Evolutionary conservation across 75 land plant species (phyloP), one percentile per base, ranked within the genome.

Genomic region (Picea glauca): DNA sequence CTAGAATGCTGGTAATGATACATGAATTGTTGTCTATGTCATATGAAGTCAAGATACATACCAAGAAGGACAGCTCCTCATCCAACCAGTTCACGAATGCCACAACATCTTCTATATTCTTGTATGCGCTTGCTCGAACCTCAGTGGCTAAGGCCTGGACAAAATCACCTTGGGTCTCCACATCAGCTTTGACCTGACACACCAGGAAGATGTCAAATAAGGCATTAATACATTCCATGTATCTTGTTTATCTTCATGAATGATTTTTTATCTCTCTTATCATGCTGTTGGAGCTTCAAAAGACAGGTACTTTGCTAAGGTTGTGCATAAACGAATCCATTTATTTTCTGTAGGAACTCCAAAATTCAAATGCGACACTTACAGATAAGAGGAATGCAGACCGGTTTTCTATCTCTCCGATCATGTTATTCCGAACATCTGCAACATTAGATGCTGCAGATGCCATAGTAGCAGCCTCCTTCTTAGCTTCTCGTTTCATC

Each of bases 31-130:
- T 70, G 21, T 70, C 50, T 20, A 18, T 2, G 23, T 70, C 21
- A 70, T 70, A 70, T 40, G 50, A 70, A 70, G 46, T 43, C 2
- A 46, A 46, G 74, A 73, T 31, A 32, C 67, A 57, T 91, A 97
- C 99, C 96, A 98, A 81, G 88, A 95, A 98, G n/a, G 99, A 93
- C 31, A 98, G 96, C 80, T 95, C 99, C 73, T 98, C 99, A 83
- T 98, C 99, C 57, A 98, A 89, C 98, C 98, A 95, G 75, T 86
- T 88, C 75, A 98, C 99, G 80, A 98, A 98, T 62, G 91, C 81
- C 21, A 93, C 87, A 30, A 95, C 90, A 78, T 98, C 98, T 62
- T 92, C 88, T 78, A 95, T 88, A 43, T 87, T 86, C 64, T 84
- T 74, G 75, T 91, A 98, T 2, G 83, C 79, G 79, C 96, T 91